A percentile compares a stretch with the other conserved stretches of the same genome.
phyloP scores from a whole-genome alignment of 495 filamentous ascomycete genomes.

The Neurospora cerealis region DNA sequence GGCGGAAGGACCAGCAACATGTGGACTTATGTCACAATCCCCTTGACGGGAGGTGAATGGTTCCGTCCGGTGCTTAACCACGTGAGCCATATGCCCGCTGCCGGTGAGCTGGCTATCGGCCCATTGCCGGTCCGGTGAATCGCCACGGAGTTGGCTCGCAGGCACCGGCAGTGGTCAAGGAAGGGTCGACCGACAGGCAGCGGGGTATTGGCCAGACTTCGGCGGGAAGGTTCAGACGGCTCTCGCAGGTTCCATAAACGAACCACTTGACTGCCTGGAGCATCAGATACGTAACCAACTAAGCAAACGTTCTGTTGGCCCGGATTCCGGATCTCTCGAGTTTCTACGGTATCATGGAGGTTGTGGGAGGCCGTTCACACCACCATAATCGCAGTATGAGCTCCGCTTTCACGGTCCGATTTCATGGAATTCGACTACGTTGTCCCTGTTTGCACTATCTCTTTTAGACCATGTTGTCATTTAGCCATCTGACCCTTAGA shows the following conservation, averaged over 20 bases:
- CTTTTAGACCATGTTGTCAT: neutral
- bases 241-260: neutral
- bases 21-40: neutral
- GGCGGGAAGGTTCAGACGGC: neutral
- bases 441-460: neutral
- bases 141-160: neutral
- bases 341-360: neutral
- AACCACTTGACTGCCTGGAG: neutral
- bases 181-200: neutral
- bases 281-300: too few relatives aligned
- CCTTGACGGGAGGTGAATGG: neutral
- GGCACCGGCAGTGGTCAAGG: neutral
- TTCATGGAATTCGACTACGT: neutral
- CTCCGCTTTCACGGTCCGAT: neutral
- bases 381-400: neutral
- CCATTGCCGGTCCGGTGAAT: neutral
- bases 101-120: neutral
- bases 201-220: neutral
- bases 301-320: neutral
- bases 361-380: neutral
- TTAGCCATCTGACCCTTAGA: neutral
- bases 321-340: neutral
- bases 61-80: accelerated
- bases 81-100: neutral
- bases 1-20: neutral